Evolutionary conservation across 2,329 filamentous ascomycete genomes (phyloP).

Genomic region (Sporothrix globosa): DNA sequence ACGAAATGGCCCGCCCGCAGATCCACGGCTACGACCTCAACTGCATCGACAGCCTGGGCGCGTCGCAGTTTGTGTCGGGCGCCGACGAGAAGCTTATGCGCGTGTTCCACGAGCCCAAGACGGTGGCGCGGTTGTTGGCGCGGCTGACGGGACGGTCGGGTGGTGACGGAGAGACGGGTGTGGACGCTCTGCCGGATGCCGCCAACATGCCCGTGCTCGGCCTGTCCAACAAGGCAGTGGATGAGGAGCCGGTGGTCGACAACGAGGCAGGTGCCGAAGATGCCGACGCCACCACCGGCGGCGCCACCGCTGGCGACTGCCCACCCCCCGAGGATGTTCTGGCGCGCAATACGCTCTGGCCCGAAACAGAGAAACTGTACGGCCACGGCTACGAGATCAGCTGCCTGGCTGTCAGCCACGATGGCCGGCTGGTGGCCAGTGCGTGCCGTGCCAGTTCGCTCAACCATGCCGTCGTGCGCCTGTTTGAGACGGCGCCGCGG

Average conservation of each 20-base stretch:
- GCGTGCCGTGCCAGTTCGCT: slow-evolving; percentile 90
- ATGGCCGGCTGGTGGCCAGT: slow-evolving; percentile 78
- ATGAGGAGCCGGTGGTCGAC: slow-evolving; percentile 43
- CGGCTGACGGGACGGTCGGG: slow-evolving; percentile 63
- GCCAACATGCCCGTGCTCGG: slow-evolving; percentile 95
- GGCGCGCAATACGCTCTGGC: slow-evolving; percentile 89
- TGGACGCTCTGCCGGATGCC: slow-evolving; percentile 71
- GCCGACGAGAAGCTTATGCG: slow-evolving; percentile 98
- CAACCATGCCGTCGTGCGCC: slow-evolving; percentile 89
- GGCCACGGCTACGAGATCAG: slow-evolving; percentile 98
- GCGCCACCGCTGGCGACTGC: no score
- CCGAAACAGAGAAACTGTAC: slow-evolving; percentile 94
- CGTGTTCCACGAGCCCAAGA: slow-evolving; percentile 87
- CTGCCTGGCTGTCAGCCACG: slow-evolving; percentile 75
- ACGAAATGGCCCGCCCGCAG: slow-evolving; percentile 92
- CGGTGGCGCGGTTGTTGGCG: slow-evolving; percentile 74
- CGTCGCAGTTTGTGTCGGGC: slow-evolving; percentile 83
- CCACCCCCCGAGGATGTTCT: slow-evolving; percentile 73
- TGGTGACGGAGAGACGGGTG: slow-evolving; percentile 37
- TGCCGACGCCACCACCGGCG: slow-evolving; percentile 45
- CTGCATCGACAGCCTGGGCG: slow-evolving; percentile 77
- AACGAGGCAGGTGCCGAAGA: neutral
- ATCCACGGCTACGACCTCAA: slow-evolving; percentile 99
- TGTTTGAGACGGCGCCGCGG: slow-evolving; percentile 78
- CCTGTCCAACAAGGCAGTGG: slow-evolving; percentile 91